phyloP scores from a whole-genome alignment of 441 rosid species.

The Jatropha podagrica region DNA sequence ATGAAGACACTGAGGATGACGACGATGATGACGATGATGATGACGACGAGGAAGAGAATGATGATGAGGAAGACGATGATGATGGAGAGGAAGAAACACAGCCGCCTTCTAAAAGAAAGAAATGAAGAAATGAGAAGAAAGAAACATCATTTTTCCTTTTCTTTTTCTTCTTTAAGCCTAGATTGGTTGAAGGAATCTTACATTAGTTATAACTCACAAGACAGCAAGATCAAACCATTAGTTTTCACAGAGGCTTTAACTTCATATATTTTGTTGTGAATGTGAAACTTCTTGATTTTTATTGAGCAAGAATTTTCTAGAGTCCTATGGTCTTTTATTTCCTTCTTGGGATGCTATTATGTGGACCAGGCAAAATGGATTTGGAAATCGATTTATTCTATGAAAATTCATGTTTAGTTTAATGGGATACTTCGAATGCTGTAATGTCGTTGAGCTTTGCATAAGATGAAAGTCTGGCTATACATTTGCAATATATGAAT shows the following conservation, averaged over 20 bases:
- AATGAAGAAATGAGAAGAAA: constrained; percentile 13
- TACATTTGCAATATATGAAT: too few relatives aligned
- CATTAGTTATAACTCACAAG: not conserved
- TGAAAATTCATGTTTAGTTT: too few relatives aligned
- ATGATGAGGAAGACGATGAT: constrained; percentile 5
- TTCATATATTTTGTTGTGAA: not conserved
- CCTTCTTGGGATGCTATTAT: not conserved
- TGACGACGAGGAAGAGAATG: not conserved
- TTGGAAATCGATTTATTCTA: not conserved
- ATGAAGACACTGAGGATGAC: not conserved
- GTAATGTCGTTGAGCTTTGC: too few relatives aligned
- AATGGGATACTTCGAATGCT: too few relatives aligned
- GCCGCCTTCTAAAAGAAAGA: constrained; percentile 37
- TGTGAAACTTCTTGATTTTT: not conserved
- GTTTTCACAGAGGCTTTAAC: not conserved
- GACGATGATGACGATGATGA: constrained; percentile 18
- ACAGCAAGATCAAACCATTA: not conserved
- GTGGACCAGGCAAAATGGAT: not conserved
- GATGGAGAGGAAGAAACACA: constrained; percentile 16
- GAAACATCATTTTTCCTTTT: not conserved
- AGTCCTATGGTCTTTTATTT: not conserved
- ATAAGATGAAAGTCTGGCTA: too few relatives aligned
- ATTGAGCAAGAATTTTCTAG: not conserved
- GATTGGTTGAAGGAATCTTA: constrained; percentile 10
- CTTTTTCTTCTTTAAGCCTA: not conserved